Evolutionary conservation across 2,329 filamentous ascomycete species (phyloP), one percentile per base, ranked within the genome.

Genomic region (Xylaria sp.): DNA sequence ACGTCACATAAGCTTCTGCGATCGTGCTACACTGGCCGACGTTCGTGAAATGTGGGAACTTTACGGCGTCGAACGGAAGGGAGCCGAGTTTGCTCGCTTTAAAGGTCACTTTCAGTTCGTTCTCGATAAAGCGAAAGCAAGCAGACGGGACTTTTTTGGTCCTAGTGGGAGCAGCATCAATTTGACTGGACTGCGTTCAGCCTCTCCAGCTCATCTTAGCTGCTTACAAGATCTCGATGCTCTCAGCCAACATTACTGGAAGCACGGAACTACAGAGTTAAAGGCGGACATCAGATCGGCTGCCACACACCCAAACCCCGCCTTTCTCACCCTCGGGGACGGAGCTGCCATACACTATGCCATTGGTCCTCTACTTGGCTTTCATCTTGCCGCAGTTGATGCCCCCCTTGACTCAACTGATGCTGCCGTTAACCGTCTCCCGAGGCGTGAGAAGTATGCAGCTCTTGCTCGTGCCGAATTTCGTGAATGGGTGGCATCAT

Each of bases 351-450:
- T 89, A 17, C 83, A 86, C 67, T 84, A 85, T 72, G 81, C 79
- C 6, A 81, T 81, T 3, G 80, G 89, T 66, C 87, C 88, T 0
- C 68, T 89, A 0, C 72, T 84, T 5, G 83, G 87, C 0, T 90
- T 86, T 66, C 87, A 90, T 75, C 80, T 89, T 20, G 84, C 85
- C 1, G 75, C 80, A 0, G 85, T 81, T 3, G 81, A 80, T 66
- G 78, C 79, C 2, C 73, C 80, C 0, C 77, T 79, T 33, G 31
- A 33, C 7, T 33, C 31, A 33, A 33, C 31, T 33, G 31, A 33
- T 33, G 31, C 31, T 9, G 31, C 31, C 7, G 31, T 33, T 9
- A 33, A 33, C 6, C 31, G 7, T 7, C 31, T 33, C 31, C 31
- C 31, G 31, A 4, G 31, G 31, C 31, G 31, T 33, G 31, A 33